Base-by-base conservation (phyloP, 371 early-diverging fungal genomes). In the Actinomortierella ambigua region DNA sequence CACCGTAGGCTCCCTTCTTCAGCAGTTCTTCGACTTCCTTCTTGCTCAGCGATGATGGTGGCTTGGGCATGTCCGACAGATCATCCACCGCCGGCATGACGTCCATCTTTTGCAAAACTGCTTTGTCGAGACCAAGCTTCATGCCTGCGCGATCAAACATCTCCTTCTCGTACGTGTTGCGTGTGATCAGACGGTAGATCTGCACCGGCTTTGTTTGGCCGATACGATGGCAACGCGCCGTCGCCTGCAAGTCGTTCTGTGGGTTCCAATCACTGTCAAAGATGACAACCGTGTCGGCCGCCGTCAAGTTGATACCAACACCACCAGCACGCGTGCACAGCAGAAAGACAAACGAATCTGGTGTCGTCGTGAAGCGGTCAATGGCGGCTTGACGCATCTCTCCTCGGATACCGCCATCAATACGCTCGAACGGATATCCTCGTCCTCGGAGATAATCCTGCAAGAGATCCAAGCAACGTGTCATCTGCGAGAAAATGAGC, bases 201-300 rank as follows among this genome's bases (percentile, higher is more conserved):
- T 95, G 90, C 0, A 96, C 97, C 11, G 92, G 88, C 65, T 92
- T 91, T 17, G 90, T 95, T 79, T 98, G 97, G n/a, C 98, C 99
- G 59, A 97, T 95, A 70, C 97, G 88, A 79, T 97, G 96, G 58
- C 92, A 93, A 59, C 98, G 86, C 14, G 92, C 93, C 69, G 95
- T 92, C 1, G 99, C 99, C 79, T 99, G 97, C 57, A 96, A 71
- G 78, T 98, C 99, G 75, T 94, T 95, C 77, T 97, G 96, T 18
- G 98, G 98, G 77, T 97, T 99, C 96, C 96, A 97, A 70, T 98
- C 98, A 59, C 92, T 91, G 81, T 98, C 98, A 78, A 90, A 96
- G 56, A 98, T 95, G 53, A 97, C 92, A 57, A 95, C 95, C 0
- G 96, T 96, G 75, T 97, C 97, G 8, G 99, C 97, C 17, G 94